Percentiles rank a stretch among this genome's conserved stretches.
Conservation (phyloP, 352 stramenopile species). For the Phytopythium delawarense region DNA sequence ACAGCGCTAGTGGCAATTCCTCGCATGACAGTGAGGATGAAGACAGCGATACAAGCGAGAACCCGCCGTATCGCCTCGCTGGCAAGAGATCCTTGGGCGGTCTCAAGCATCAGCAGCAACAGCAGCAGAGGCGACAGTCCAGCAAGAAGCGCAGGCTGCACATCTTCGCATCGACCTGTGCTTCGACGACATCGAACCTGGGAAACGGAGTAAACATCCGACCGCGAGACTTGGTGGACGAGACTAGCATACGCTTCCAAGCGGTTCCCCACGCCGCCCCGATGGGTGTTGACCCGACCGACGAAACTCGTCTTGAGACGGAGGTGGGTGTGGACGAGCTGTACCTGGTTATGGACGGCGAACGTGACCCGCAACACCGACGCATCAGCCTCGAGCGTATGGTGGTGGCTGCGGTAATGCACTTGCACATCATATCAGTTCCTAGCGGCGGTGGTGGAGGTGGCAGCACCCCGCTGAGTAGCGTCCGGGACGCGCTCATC, state of each 20-base stretch:
- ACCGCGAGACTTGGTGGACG: not conserved
- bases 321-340: slow-evolving; percentile 30
- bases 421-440: slow-evolving; percentile 41
- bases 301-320: slow-evolving; percentile 9
- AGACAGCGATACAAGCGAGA: not conserved
- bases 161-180: slow-evolving; percentile 30
- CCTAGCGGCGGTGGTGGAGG: slow-evolving; percentile 13
- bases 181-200: not conserved
- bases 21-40: not conserved
- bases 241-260: slow-evolving; percentile 29
- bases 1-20: not conserved
- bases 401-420: slow-evolving; percentile 22
- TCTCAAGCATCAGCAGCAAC: not conserved
- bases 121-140: not conserved
- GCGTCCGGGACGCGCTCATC: slow-evolving; percentile 21
- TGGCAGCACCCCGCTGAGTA: not conserved
- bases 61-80: not conserved
- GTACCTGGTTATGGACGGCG: slow-evolving; percentile 16
- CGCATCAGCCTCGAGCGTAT: slow-evolving; percentile 33
- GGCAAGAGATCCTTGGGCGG: not conserved
- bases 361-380: slow-evolving; percentile 6
- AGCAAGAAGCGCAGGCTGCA: slow-evolving; percentile 23
- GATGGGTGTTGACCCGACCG: not conserved
- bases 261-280: slow-evolving; percentile 7
- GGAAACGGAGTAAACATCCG: not conserved